Evolutionary conservation across 192 early-diverging fungal species (phyloP).

Genomic region (Podila minutissima): DNA sequence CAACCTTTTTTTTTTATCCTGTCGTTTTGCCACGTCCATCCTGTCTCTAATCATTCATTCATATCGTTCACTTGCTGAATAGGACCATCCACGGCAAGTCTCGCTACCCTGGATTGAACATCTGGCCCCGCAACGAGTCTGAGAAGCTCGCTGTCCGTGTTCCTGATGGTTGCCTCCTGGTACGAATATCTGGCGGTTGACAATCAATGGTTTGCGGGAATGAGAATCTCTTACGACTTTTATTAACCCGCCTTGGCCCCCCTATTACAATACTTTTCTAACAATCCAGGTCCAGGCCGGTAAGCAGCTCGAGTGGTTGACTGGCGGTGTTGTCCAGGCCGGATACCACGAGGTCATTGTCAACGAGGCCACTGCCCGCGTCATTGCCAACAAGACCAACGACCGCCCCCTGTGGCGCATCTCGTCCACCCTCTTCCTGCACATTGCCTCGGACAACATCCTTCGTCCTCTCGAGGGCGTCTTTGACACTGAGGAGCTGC

Average conservation of each 20-base stretch:
- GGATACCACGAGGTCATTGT: constrained; percentile 81
- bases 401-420: constrained; percentile 74
- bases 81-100: constrained; percentile 80
- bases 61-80: not conserved
- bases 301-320: constrained; percentile 77
- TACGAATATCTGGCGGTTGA: not conserved
- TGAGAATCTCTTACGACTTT: not conserved
- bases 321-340: constrained; percentile 69
- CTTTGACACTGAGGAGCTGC: constrained; percentile 48
- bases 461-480: constrained; percentile 62
- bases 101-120: constrained; percentile 77
- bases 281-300: constrained; percentile 56
- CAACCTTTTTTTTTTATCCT: not conserved
- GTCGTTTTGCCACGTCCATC: not conserved
- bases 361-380: constrained; percentile 60
- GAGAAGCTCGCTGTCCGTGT: constrained; percentile 69
- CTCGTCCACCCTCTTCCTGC: constrained; percentile 78
- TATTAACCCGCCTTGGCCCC: not conserved
- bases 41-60: not conserved
- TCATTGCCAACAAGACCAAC: constrained; percentile 63
- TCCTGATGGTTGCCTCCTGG: constrained; percentile 69
- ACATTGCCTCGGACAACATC: constrained; percentile 72
- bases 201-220: too few species aligned
- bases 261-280: not conserved
- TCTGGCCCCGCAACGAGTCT: constrained; percentile 70